Evolutionary conservation across 352 stramenopile genomes (phyloP), one percentile per base, ranked within the genome.

Genomic region (Salisapilia sapeloensis): DNA sequence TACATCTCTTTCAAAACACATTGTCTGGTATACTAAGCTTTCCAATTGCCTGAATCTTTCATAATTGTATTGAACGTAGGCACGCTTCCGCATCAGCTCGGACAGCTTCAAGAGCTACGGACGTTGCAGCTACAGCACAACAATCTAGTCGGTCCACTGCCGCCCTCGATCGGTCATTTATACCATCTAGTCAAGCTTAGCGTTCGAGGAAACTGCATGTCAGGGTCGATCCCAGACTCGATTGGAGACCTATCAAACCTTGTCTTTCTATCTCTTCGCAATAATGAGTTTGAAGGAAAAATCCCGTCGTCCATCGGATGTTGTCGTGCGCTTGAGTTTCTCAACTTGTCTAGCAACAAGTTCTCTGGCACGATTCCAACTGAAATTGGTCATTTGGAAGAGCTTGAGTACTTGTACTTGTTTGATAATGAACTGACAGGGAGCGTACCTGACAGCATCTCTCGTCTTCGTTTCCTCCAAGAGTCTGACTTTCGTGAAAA

Each of bases 81-180:
- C 12, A 40, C 44, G 10, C 44, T 90, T 0, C 70, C 70, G 4
- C 40, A 23, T 2, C 49, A 75, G 18, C 35, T 91, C 12, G 66
- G 62, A 4, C 51, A 53, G 23, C 48, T 87, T 4, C 52, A 63
- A 24, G 48, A 62, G 31, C 53, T 91, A 7, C 56, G 54, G n/a
- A 79, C 63, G 21, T 49, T 87, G 6, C 67, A 85, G 27, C 50
- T 91, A 7, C 71, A 91, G 44, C 67, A 86, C 45, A 91, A 91
- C 51, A 83, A 72, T 31, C 44, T 91, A 38, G 52, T 49, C 11
- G 75, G 67, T 9, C 18, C 41, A 12, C 38, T 91, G 10, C 69
- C 75, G 0, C 35, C 42, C 11, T 54, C 53, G 17, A 38, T 87
- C 14, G 79, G 62, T 34, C 35, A 58, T 2, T 40, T 87, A n/a